Percentiles rank a stretch among this genome's conserved stretches.
These are phyloP conservation scores for Cladorrhinum sp. DNA, from an alignment of 2,329 filamentous ascomycete genomes.

Conservation along the genomic window DNA sequence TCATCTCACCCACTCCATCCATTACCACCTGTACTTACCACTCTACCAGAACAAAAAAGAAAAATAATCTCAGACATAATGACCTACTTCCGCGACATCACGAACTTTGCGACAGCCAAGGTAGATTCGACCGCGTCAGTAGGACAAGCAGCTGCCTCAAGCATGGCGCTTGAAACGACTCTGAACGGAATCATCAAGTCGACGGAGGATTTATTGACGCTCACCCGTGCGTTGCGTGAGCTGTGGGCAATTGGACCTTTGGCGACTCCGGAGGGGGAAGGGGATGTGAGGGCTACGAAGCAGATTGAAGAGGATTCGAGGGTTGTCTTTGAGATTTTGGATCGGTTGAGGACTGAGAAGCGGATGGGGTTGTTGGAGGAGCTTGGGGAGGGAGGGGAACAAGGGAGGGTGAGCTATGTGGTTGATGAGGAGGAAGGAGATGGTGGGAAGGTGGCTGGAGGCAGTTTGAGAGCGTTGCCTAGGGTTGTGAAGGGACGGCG, in stretches of 20 bases:
- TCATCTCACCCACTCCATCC: not conserved
- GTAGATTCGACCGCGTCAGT: slow-evolving; percentile 34
- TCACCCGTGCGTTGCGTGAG: slow-evolving; percentile 48
- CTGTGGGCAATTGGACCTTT: slow-evolving; percentile 45
- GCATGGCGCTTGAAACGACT: slow-evolving; percentile 40
- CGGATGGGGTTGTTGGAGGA: not conserved
- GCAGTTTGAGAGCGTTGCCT: not conserved
- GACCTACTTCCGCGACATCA: slow-evolving; percentile 42
- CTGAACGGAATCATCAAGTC: slow-evolving; percentile 38
- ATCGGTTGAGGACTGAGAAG: not conserved
- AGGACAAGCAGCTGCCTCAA: slow-evolving; percentile 39
- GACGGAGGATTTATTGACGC: slow-evolving; percentile 42
- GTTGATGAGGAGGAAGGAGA: not conserved
- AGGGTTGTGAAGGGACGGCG: not conserved
- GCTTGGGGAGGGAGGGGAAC: not conserved
- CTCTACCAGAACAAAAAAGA: slow-evolving; percentile 43
- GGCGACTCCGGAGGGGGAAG: not conserved
- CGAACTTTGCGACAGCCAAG: slow-evolving; percentile 37
- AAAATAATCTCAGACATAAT: slow-evolving; percentile 44
- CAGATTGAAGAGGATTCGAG: not conserved
- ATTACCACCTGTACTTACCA: not conserved
- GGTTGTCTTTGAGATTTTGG: not conserved
- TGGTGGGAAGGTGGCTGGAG: not conserved
- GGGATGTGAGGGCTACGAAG: not conserved
- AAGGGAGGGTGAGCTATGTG: not conserved